Base-by-base conservation (phyloP, 306 rosid species). In the Inga oerstediana region DNA sequence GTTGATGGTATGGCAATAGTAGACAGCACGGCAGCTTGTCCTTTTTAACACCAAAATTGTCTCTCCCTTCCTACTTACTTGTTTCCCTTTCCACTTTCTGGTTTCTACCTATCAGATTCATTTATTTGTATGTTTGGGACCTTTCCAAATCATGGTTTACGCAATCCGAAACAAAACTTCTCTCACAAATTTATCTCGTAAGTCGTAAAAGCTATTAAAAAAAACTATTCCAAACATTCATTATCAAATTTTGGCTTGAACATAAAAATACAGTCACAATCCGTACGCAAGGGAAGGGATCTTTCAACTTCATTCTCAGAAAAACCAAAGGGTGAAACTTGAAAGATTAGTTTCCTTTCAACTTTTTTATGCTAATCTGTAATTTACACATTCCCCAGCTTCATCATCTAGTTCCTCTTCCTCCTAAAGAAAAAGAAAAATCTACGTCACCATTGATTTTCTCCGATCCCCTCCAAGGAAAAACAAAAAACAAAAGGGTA, bases 301-400 rank as follows among this genome's bases (percentile, higher is more conserved):
- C 65, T 58, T 54, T 51, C 58, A 51, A 51, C 44, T 64, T 45
- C 35, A 51, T 51, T 16, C 58, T 51, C 58, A 51, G 17, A 56
- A 19, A 56, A 56, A 7, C 9, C 30, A 24, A 51, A 9, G 59
- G 16, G 10, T 48, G 9, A 56, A 20, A 8, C 24, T 19, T 56
- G 59, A 76, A 62, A 52, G 48, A 27, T 61, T 74, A 45, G 46
- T n/a, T n/a, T 48, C n/a, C 62, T 49, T 75, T 52, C 46, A 66
- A 61, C 80, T 35, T 64, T 30, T 30, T 49, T 62, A 22, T 52
- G 1, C 13, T 39, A 59, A 46, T 66, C 13, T 51, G 62, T 77
- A 70, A 56, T 62, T 67, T 78, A 76, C 41, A 69, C 34, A 74
- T 39, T 71, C 46, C 27, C 30, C 44, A 8, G 79, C 77, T 34